phyloP scores from a whole-genome alignment of 495 filamentous ascomycete species.

The Podospora pseudopauciseta region DNA sequence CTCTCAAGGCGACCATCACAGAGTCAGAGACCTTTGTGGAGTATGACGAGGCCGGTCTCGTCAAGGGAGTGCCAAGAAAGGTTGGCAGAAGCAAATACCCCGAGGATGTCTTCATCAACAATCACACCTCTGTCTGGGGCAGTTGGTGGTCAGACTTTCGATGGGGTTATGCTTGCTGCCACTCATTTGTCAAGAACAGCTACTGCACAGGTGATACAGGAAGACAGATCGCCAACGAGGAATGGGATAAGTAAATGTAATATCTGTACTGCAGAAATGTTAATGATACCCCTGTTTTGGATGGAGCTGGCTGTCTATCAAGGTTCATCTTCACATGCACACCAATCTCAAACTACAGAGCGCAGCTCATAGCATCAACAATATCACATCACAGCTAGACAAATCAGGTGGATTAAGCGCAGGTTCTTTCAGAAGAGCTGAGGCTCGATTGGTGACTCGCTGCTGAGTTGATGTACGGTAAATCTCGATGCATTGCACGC shows the following conservation, averaged over 20 bases:
- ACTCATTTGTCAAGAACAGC: slow-evolving; percentile 87
- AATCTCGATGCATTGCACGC: slow-evolving; percentile 31
- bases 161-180: slow-evolving; percentile 98
- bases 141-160: slow-evolving; percentile 95
- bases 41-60: slow-evolving; percentile 82
- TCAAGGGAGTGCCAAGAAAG: slow-evolving; percentile 81
- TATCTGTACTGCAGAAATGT: slow-evolving; percentile 6
- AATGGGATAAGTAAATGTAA: slow-evolving; percentile 26
- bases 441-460: slow-evolving; percentile 16
- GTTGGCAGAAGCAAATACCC: slow-evolving; percentile 81
- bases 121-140: slow-evolving; percentile 91
- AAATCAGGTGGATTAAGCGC: neutral
- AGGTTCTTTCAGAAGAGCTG: neutral
- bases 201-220: slow-evolving; percentile 94
- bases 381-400: neutral
- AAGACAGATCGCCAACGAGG: slow-evolving; percentile 50
- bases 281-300: slow-evolving; percentile 28
- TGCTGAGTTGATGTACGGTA: slow-evolving; percentile 22
- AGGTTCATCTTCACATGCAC: neutral
- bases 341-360: neutral
- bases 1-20: slow-evolving; percentile 63
- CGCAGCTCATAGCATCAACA: neutral
- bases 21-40: slow-evolving; percentile 90
- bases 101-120: slow-evolving; percentile 84
- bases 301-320: slow-evolving; percentile 5